A percentile compares a stretch with the other conserved stretches of the same genome.
These are phyloP conservation scores for Plenodomus tracheiphilus DNA, from an alignment of 2,329 filamentous ascomycete genomes.

Conservation along the genomic window DNA sequence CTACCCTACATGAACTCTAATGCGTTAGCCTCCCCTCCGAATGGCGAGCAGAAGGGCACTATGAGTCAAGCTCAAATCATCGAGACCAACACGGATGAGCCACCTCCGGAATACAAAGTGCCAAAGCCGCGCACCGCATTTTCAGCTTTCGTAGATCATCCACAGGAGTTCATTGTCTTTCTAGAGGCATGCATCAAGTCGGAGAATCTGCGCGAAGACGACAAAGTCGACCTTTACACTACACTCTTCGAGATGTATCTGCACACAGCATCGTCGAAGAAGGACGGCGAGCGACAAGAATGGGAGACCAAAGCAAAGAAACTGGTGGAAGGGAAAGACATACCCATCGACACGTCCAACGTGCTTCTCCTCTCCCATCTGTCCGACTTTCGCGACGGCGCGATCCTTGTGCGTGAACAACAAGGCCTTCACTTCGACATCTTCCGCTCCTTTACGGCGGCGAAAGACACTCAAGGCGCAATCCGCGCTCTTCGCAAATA, in stretches of 20 bases:
- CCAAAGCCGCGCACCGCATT: constrained; percentile 89
- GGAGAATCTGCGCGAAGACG: constrained; percentile 68
- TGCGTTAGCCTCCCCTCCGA: constrained; percentile 57
- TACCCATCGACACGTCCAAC: constrained; percentile 90
- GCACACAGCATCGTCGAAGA: constrained; percentile 79
- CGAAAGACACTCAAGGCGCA: constrained; percentile 87
- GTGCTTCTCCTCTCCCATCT: constrained; percentile 90
- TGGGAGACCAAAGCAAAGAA: constrained; percentile 93
- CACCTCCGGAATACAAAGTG: constrained; percentile 67
- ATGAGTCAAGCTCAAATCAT: constrained; percentile 58
- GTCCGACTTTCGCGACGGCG: constrained; percentile 86
- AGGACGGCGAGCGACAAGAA: constrained; percentile 68
- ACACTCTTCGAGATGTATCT: constrained; percentile 98
- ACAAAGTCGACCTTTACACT: constrained; percentile 86
- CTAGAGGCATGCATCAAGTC: constrained; percentile 84
- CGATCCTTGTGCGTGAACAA: constrained; percentile 89
- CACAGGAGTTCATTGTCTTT: constrained; percentile 88
- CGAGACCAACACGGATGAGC: constrained; percentile 56
- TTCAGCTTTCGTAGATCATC: constrained; percentile 93
- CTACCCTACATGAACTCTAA: constrained; percentile 80
- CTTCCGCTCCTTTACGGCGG: constrained; percentile 91
- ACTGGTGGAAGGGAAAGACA: constrained; percentile 77
- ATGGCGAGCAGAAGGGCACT: constrained; percentile 56
- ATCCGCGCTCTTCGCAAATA: constrained; percentile 91
- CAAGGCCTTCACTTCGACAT: constrained; percentile 92